Evolutionary conservation across 371 early-diverging fungal genomes (phyloP).

Genomic region (Mortierella sp.): DNA sequence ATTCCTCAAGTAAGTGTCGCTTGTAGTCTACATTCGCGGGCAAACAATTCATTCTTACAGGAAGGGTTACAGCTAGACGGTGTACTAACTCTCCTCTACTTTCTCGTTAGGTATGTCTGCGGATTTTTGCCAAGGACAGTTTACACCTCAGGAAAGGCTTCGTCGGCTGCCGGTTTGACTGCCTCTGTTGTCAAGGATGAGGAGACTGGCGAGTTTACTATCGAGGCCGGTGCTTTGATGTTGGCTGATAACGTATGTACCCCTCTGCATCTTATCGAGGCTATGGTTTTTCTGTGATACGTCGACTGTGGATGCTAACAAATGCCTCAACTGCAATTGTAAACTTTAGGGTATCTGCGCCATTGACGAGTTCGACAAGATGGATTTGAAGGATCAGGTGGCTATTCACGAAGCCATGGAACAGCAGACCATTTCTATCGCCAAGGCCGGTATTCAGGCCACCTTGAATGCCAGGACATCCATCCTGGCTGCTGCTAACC

Average conservation of each 20-base stretch:
- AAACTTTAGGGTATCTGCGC: slow-evolving; percentile 93
- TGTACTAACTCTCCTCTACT: not conserved
- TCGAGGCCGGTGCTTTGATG: slow-evolving; percentile 99
- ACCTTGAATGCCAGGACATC: slow-evolving; percentile 99
- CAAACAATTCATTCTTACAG: not conserved
- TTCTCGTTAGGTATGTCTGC: slow-evolving; percentile 78
- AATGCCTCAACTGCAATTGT: not conserved
- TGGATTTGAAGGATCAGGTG: slow-evolving; percentile 99
- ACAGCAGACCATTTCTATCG: slow-evolving; percentile 99
- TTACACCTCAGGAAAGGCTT: slow-evolving; percentile 99
- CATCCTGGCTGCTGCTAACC: slow-evolving; percentile 99
- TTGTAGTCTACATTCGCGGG: too few species aligned
- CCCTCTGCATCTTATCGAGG: not conserved
- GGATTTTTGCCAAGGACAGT: slow-evolving; percentile 94
- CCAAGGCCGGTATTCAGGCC: slow-evolving; percentile 99
- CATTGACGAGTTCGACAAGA: slow-evolving; percentile 99
- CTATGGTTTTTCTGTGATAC: not conserved
- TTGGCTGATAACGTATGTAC: slow-evolving; percentile 95
- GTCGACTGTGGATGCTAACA: not conserved
- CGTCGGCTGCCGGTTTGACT: slow-evolving; percentile 99
- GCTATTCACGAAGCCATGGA: slow-evolving; percentile 99
- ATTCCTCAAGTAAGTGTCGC: slow-evolving; percentile 86
- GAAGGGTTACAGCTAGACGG: not conserved
- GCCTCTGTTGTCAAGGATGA: slow-evolving; percentile 99
- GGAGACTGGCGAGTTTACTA: slow-evolving; percentile 99